These are phyloP conservation scores for Emmonsiellopsis sp. DNA, from an alignment of 2,329 filamentous ascomycete genomes.

Conservation along the genomic window DNA sequence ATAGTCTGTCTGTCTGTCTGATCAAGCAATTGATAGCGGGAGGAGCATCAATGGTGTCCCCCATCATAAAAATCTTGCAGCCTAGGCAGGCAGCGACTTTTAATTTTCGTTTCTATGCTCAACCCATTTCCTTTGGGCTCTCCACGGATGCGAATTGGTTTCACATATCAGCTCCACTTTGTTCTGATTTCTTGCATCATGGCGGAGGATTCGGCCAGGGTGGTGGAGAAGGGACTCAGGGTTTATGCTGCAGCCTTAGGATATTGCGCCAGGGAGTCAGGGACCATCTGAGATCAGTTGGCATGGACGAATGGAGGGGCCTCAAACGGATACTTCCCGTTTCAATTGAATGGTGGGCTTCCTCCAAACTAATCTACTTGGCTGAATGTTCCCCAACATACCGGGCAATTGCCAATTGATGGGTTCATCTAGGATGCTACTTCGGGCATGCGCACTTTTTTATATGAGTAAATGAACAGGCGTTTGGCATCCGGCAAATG, in stretches of 20 bases:
- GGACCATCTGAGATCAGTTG: background rate
- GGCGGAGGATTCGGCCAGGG: background rate
- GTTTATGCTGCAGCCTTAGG: too few species aligned
- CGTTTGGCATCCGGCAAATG: too few species aligned
- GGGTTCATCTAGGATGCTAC: too few species aligned
- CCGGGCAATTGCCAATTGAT: too few species aligned
- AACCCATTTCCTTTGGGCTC: background rate
- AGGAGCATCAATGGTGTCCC: background rate
- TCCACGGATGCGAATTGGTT: background rate
- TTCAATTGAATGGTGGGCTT: too few species aligned
- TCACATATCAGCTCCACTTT: background rate
- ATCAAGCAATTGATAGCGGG: background rate
- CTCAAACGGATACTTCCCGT: too few species aligned
- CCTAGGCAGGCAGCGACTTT: conserved; percentile 2
- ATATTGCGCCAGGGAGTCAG: background rate
- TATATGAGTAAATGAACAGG: too few species aligned
- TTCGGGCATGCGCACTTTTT: too few species aligned
- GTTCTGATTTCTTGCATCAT: background rate
- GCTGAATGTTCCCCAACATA: too few species aligned
- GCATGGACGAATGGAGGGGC: background rate
- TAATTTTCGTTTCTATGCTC: background rate
- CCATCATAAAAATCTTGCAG: background rate
- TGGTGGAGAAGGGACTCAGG: too few species aligned
- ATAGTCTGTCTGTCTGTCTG: too few species aligned
- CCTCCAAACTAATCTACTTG: too few species aligned